Percentiles rank a stretch among this genome's conserved stretches.
phyloP scores from a whole-genome alignment of 2,329 filamentous ascomycete genomes.

The Penicillium sp. region DNA sequence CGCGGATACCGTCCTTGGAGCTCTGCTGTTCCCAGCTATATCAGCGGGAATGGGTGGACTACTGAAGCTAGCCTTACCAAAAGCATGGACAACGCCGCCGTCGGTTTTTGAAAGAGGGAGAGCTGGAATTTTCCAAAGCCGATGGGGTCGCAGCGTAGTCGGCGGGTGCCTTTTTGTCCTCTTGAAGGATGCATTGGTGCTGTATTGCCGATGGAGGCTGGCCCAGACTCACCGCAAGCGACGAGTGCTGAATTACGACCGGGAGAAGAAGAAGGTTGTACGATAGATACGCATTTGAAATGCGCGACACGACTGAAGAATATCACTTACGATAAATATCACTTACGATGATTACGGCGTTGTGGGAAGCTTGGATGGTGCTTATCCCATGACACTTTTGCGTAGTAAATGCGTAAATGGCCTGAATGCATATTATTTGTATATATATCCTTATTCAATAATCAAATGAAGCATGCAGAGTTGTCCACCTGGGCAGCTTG shows the following conservation, averaged over 20 bases:
- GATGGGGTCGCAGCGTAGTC: conserved; percentile 84
- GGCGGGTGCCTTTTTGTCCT: conserved; percentile 88
- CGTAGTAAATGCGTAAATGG: background rate
- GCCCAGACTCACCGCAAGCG: conserved; percentile 45
- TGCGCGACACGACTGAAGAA: background rate
- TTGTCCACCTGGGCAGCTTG: too few species aligned
- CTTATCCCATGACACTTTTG: background rate
- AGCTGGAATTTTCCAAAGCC: conserved; percentile 70
- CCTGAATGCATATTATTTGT: conserved; percentile 1
- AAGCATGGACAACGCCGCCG: conserved; percentile 57
- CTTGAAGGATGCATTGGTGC: conserved; percentile 64
- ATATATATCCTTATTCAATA: conserved; percentile 3
- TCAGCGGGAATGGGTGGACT: conserved; percentile 74
- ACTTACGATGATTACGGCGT: conserved; percentile 6
- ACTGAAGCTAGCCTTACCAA: conserved; percentile 65
- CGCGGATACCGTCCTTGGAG: conserved; percentile 60
- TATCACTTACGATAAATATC: background rate
- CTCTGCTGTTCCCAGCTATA: conserved; percentile 76
- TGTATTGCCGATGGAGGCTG: conserved; percentile 54
- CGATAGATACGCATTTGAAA: background rate
- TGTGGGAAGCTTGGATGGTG: background rate
- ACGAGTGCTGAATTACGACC: conserved; percentile 46
- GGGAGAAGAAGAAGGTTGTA: conserved; percentile 30
- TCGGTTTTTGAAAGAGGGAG: conserved; percentile 38
- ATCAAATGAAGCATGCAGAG: background rate